Evolutionary conservation across 257 asterid species (phyloP).

Genomic region (Mentha longifolia): DNA sequence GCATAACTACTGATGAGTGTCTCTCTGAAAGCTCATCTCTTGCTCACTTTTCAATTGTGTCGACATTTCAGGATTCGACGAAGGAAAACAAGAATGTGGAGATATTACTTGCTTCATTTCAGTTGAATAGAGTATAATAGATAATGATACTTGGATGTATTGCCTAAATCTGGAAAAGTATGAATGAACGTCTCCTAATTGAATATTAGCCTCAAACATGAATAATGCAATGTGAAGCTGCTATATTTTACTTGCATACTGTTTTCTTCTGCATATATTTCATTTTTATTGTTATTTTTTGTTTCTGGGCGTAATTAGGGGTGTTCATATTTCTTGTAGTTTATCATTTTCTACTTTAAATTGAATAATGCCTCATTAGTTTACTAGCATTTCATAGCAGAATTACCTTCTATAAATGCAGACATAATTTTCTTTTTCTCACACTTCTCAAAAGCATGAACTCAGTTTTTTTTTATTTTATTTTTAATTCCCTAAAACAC

Average conservation of each 20-base stretch:
- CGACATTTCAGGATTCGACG: conserved; percentile 32
- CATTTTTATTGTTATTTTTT: background rate
- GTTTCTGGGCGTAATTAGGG: background rate
- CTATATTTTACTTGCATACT: background rate
- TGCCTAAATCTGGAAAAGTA: background rate
- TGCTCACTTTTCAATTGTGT: conserved; percentile 21
- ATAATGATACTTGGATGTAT: background rate
- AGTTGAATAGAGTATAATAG: background rate
- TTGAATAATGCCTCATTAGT: background rate
- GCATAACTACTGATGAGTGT: background rate
- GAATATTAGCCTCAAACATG: background rate
- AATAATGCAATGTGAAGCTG: conserved; percentile 32
- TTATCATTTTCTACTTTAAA: background rate
- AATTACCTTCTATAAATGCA: too few relatives aligned
- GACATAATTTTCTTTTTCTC: too few relatives aligned
- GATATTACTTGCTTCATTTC: background rate
- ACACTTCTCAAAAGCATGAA: too few relatives aligned
- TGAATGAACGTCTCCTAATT: background rate
- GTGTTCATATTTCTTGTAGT: background rate
- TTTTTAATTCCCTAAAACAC: too few relatives aligned
- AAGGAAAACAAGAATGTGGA: conserved; percentile 18
- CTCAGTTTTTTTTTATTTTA: too few relatives aligned
- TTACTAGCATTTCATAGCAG: too few relatives aligned
- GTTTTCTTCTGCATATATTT: background rate
- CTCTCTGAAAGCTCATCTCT: background rate